Conservation (phyloP, 1,139 yeast species). For the Yamadazyma conglobata region DNA sequence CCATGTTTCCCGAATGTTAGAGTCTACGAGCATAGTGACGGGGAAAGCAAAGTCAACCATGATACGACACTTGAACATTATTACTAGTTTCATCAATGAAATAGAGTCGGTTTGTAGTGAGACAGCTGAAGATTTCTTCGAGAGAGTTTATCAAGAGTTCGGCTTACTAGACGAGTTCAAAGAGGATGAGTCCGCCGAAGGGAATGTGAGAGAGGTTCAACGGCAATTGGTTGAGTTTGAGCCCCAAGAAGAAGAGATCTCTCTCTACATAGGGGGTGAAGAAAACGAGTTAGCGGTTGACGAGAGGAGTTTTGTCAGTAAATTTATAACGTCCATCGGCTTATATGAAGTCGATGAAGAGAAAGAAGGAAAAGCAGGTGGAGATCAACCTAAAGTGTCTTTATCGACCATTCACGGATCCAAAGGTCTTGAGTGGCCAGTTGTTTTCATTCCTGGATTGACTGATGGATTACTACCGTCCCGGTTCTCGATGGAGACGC, state of each 20-base stretch:
- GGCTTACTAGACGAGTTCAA: constrained; percentile 32
- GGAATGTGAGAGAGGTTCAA: constrained; percentile 45
- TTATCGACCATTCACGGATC: constrained; percentile 85
- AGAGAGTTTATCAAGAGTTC: constrained; percentile 23
- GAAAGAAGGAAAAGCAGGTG: constrained; percentile 13
- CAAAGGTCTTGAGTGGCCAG: constrained; percentile 94
- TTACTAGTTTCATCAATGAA: constrained; percentile 24
- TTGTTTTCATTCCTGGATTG: constrained; percentile 76
- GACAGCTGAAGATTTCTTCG: constrained; percentile 19
- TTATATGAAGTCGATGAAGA: constrained; percentile 40
- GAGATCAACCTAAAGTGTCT: constrained; percentile 28
- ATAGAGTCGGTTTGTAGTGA: constrained; percentile 8
- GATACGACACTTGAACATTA: constrained; percentile 24
- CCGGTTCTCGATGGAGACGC: constrained; percentile 31
- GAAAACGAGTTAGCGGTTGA: constrained; percentile 19
- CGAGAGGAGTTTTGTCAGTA: constrained; percentile 35
- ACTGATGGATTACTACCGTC: constrained; percentile 61
- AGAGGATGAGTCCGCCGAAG: constrained; percentile 20
- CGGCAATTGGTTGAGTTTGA: constrained; percentile 37
- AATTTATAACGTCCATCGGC: constrained; percentile 59
- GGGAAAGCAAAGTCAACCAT: constrained; percentile 9
- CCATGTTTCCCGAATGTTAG: constrained; percentile 1
- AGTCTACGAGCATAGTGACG: neutral
- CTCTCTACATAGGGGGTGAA: constrained; percentile 24
- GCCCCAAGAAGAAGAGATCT: constrained; percentile 49